Percentiles rank a stretch among this genome's conserved stretches.
Conservation (phyloP, 2,329 filamentous ascomycete genomes). For the Aquanectria penicillioides region DNA sequence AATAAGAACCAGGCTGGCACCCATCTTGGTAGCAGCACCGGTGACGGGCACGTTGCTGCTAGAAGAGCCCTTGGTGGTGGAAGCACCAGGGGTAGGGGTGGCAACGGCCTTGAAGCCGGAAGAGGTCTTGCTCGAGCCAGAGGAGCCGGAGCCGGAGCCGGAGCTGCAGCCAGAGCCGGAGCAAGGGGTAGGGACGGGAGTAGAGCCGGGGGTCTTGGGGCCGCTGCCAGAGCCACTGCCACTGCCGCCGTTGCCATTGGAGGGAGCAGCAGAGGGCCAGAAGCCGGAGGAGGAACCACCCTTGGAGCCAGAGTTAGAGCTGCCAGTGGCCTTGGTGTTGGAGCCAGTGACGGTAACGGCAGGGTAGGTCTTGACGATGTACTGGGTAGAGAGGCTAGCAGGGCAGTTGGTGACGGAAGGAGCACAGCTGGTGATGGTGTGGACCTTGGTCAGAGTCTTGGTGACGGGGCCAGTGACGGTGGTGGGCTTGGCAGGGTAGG, state of each 20-base stretch:
- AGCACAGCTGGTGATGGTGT: slow-evolving; percentile 31
- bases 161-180: slow-evolving; percentile 1
- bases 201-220: slow-evolving; percentile 2
- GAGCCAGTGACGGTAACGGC: background rate
- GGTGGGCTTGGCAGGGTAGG: no score
- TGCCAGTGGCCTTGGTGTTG: no score
- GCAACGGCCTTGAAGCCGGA: slow-evolving; percentile 1
- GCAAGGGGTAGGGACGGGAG: background rate
- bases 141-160: background rate
- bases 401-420: slow-evolving; percentile 31
- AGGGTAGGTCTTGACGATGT: background rate
- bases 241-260: background rate
- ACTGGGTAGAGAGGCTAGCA: slow-evolving; percentile 1
- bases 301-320: background rate
- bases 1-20: slow-evolving; percentile 20
- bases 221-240: slow-evolving; percentile 3
- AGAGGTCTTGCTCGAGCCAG: slow-evolving; percentile 5
- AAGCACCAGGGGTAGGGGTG: slow-evolving; percentile 6
- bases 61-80: slow-evolving; percentile 2
- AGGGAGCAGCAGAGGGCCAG: slow-evolving; percentile 4
- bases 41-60: slow-evolving; percentile 13
- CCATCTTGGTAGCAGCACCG: slow-evolving; percentile 19
- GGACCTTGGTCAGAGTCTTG: slow-evolving; percentile 27
- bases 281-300: background rate
- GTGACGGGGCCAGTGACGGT: slow-evolving; percentile 24